These are phyloP conservation scores for Saccharum officinarum DNA, from an alignment of 176 grass and related monocot genomes.

Conservation along the genomic window DNA sequence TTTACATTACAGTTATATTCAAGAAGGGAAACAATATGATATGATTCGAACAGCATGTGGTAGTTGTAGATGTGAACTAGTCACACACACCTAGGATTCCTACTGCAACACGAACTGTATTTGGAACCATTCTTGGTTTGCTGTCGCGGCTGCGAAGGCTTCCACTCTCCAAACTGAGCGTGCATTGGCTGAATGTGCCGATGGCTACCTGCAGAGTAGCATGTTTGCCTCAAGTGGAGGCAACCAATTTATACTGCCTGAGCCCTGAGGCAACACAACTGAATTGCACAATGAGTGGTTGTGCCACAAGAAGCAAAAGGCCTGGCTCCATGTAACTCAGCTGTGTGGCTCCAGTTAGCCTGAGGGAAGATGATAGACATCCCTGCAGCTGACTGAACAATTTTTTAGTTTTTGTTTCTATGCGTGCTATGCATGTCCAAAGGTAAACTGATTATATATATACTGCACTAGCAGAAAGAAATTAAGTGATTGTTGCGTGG, in stretches of 20 bases:
- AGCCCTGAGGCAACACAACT: not conserved
- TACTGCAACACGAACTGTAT: constrained; percentile 37
- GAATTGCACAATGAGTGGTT: constrained; percentile 11
- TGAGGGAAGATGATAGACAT: not conserved
- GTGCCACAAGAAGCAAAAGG: not conserved
- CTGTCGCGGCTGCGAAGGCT: not conserved
- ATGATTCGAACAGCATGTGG: not conserved
- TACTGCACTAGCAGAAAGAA: not conserved
- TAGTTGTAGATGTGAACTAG: constrained; percentile 14
- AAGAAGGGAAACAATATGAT: not conserved
- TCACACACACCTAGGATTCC: constrained; percentile 47
- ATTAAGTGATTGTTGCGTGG: not conserved
- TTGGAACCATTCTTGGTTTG: constrained; percentile 30
- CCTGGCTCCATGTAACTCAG: not conserved
- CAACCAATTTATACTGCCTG: constrained; percentile 28
- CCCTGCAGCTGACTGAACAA: not conserved
- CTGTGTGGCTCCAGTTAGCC: not conserved
- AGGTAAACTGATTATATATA: not conserved
- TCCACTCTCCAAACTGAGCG: not conserved
- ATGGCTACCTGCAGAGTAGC: not conserved
- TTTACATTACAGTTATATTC: not conserved
- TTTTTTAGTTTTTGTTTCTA: not conserved
- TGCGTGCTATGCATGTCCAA: not conserved
- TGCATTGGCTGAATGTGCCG: not conserved
- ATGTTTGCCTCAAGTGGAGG: not conserved